A percentile compares a stretch with the other conserved stretches of the same genome.
Evolutionary conservation across 371 early-diverging fungal species (phyloP).

Genomic region (Lichtheimia ramosa): DNA sequence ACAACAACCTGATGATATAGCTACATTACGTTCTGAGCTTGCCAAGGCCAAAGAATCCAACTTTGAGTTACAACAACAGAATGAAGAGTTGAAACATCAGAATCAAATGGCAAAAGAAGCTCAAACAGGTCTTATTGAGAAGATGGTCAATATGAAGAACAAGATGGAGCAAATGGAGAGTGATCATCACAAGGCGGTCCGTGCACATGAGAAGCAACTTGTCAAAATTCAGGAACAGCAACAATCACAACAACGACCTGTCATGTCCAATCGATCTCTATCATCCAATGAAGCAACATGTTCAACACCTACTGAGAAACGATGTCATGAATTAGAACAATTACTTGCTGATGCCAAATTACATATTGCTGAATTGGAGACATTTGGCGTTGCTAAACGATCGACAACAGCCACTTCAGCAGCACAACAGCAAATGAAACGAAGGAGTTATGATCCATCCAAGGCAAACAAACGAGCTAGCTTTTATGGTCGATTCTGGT

Average conservation of each 20-base stretch:
- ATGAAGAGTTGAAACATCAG: constrained; percentile 36
- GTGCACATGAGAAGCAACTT: constrained; percentile 6
- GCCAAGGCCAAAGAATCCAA: constrained; percentile 23
- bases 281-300: constrained; percentile 2
- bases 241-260: not conserved
- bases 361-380: constrained; percentile 28
- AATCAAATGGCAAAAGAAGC: constrained; percentile 47
- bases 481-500: constrained; percentile 26
- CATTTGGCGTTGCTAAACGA: constrained; percentile 9
- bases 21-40: constrained; percentile 8
- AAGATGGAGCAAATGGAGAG: constrained; percentile 32
- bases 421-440: constrained; percentile 9
- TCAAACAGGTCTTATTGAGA: constrained; percentile 36
- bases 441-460: constrained; percentile 9
- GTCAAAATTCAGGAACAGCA: constrained; percentile 4
- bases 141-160: constrained; percentile 39
- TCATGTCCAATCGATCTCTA: not conserved
- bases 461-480: constrained; percentile 19
- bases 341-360: constrained; percentile 32
- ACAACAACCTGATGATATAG: constrained; percentile 1
- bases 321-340: constrained; percentile 28
- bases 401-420: not conserved
- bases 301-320: constrained; percentile 5
- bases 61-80: constrained; percentile 29
- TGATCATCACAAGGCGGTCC: constrained; percentile 26